These are phyloP conservation scores for Globisporangium heterothallicum DNA, from an alignment of 352 stramenopile genomes.

Conservation along the genomic window DNA sequence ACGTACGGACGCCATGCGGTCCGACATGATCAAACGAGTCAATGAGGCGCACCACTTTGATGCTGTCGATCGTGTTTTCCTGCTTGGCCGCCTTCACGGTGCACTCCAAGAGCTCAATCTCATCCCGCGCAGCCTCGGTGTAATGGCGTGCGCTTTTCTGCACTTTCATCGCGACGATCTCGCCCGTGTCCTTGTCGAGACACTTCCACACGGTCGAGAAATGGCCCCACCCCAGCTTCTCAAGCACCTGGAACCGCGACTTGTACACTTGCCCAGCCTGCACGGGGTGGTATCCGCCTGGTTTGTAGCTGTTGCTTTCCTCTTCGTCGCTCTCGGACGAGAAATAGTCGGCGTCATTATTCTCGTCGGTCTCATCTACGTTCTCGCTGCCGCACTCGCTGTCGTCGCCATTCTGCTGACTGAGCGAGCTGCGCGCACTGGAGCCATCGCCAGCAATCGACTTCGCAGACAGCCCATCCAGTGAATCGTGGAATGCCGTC, in stretches of 20 bases:
- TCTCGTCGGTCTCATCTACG: constrained; percentile 11
- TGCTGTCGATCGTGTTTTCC: constrained; percentile 15
- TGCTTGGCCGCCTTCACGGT: constrained; percentile 57
- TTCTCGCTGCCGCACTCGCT: neutral
- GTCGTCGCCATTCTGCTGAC: neutral
- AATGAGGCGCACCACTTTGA: constrained; percentile 65
- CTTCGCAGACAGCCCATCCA: neutral
- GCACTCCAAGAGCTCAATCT: constrained; percentile 96
- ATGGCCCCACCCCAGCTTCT: constrained; percentile 99
- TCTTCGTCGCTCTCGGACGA: constrained; percentile 88
- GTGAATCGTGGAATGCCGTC: neutral
- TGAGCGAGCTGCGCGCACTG: neutral
- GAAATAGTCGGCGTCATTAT: constrained; percentile 85
- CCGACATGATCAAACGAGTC: constrained; percentile 97
- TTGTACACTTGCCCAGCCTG: constrained; percentile 91
- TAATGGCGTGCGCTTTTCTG: constrained; percentile 98
- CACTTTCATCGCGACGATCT: constrained; percentile 95
- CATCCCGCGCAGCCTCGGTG: constrained; percentile 97
- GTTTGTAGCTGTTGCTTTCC: constrained; percentile 93
- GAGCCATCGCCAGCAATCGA: neutral
- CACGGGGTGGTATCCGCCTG: constrained; percentile 97
- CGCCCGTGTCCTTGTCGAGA: constrained; percentile 73
- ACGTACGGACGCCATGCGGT: constrained; percentile 90
- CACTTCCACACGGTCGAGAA: constrained; percentile 99
- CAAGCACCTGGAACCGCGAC: constrained; percentile 92